Base-by-base conservation (phyloP, 202 grass and related monocot species). In the Bolboschoenoplectus hybrid region DNA sequence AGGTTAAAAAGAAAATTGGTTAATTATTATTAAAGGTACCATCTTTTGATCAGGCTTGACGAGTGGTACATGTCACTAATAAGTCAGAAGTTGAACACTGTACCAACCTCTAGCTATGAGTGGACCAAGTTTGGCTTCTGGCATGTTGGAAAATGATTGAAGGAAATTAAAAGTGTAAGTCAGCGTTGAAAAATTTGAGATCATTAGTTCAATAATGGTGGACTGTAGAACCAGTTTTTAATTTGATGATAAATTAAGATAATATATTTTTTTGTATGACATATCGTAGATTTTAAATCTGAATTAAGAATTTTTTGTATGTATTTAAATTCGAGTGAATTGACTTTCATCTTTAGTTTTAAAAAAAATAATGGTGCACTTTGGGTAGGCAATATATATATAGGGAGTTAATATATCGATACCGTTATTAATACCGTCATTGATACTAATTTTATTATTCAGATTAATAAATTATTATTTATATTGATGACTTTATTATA, bases 21-120 rank as follows among this genome's bases (percentile, higher is more conserved):
- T 26, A 26, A 26, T 26, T 26, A 26, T 26, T 26, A 26, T 26
- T 26, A 66, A 47, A 17, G 40, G 38, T 82, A 11, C 45, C 7
- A 14, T 20, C 58, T 63, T 51, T 49, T 49, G 17, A 49, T 45
- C 32, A 10, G 11, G 50, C 11, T 55, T 17, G 50, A 56, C 50
- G 74, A 56, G 50, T 26, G 26, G 26, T 56, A 77, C 50, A 4
- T 56, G 74, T 56, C 74, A 71, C 44, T 74, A 43, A 69, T 6
- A 80, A 80, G 75, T 80, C 75, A 80, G 36, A 60, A 58, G 75
- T 80, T 58, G 51, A 52, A 58, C 1, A 80, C 75, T 80, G 53
- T 60, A 80, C 13, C 51, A 43, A 80, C 12, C 1, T 43, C 26
- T 26, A 26, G 26, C 26, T 11, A 64, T 39, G 0, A 11, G 53